A percentile compares a stretch with the other conserved stretches of the same genome.
These are phyloP conservation scores for Bacidia rubella DNA, from an alignment of 495 filamentous ascomycete species.

Conservation along the genomic window DNA sequence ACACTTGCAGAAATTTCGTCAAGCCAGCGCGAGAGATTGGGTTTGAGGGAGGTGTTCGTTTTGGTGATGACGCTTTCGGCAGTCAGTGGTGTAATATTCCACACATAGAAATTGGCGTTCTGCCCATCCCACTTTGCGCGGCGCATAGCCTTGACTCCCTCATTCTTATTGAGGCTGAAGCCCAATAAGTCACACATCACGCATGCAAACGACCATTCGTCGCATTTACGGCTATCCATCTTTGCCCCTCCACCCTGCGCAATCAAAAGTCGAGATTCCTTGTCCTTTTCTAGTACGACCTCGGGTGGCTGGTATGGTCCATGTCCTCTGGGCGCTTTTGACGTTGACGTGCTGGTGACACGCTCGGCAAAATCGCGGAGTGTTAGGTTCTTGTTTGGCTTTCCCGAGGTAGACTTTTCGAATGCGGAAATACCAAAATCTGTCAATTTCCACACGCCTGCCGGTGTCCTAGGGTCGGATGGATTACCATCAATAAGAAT, in stretches of 20 bases:
- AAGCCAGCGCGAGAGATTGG: background rate
- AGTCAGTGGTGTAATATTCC: background rate
- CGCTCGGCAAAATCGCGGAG: background rate
- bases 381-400: background rate
- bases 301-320: conserved; percentile 11
- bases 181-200: conserved; percentile 7
- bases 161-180: background rate
- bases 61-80: background rate
- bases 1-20: too few species aligned
- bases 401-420: background rate
- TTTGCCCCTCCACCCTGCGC: background rate
- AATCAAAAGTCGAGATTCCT: background rate
- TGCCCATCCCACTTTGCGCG: background rate
- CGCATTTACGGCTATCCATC: conserved; percentile 7
- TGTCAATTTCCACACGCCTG: conserved; percentile 22
- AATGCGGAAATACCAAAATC: conserved; percentile 25
- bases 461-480: background rate
- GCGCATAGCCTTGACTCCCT: background rate
- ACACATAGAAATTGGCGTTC: background rate
- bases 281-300: conserved; percentile 2
- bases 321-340: conserved; percentile 1
- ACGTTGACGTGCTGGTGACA: background rate
- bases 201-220: conserved; percentile 7
- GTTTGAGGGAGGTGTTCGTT: conserved; percentile 3
- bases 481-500: conserved; percentile 22